Percentiles rank a stretch among this genome's conserved stretches.
phyloP scores from a whole-genome alignment of 768 basidiomycete species.

The Cyclocybe cylindracea region DNA sequence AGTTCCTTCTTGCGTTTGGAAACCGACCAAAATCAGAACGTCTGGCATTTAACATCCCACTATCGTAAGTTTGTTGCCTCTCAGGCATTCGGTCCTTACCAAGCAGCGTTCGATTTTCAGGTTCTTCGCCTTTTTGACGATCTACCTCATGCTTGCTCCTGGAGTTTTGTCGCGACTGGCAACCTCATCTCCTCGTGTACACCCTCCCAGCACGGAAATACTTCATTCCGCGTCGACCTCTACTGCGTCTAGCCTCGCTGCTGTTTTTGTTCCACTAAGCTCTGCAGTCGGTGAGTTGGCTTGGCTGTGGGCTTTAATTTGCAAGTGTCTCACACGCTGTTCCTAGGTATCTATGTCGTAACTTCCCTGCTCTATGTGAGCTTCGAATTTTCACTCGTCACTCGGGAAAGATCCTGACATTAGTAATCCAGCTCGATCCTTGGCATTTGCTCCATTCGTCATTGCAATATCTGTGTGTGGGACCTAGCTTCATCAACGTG shows the following conservation, averaged over 20 bases:
- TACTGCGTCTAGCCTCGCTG: slow-evolving; percentile 67
- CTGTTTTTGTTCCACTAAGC: slow-evolving; percentile 82
- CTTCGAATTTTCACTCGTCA: slow-evolving; percentile 14
- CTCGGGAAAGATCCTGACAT: background rate
- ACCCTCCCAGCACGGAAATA: slow-evolving; percentile 50
- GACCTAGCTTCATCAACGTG: slow-evolving; percentile 92
- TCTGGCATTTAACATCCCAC: slow-evolving; percentile 65
- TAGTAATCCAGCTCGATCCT: slow-evolving; percentile 73
- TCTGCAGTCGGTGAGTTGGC: slow-evolving; percentile 76
- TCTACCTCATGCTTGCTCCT: slow-evolving; percentile 88
- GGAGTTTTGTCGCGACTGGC: slow-evolving; percentile 80
- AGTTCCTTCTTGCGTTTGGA: slow-evolving; percentile 62
- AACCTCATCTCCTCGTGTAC: slow-evolving; percentile 55
- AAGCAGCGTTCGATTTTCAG: slow-evolving; percentile 31
- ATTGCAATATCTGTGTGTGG: slow-evolving; percentile 86
- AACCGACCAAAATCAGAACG: slow-evolving; percentile 90
- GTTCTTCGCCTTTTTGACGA: slow-evolving; percentile 81
- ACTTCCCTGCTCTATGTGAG: slow-evolving; percentile 86
- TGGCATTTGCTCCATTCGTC: slow-evolving; percentile 98
- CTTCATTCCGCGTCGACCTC: slow-evolving; percentile 45
- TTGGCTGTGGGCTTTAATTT: background rate
- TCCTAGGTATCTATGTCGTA: slow-evolving; percentile 72
- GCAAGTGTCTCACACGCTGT: background rate
- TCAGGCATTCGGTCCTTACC: background rate
- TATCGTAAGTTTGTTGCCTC: slow-evolving; percentile 51